These are phyloP conservation scores for Coffea canephora DNA, from an alignment of 257 asterid genomes.

Conservation along the genomic window DNA sequence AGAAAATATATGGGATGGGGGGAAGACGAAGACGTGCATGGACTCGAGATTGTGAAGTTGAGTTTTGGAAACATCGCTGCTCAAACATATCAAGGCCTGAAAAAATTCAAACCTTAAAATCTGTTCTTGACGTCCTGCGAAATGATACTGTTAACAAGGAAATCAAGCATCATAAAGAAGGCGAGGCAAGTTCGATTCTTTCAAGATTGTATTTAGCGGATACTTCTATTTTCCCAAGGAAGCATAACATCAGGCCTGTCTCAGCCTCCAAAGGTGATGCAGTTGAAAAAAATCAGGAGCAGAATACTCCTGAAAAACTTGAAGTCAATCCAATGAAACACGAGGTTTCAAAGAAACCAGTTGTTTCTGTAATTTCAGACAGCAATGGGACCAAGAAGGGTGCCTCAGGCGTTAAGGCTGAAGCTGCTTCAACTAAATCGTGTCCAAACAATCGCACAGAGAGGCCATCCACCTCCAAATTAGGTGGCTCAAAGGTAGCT, in stretches of 20 bases:
- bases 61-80: constrained; percentile 97
- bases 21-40: constrained; percentile 85
- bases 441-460: constrained; percentile 34
- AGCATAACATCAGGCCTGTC: constrained; percentile 68
- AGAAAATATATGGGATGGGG: constrained; percentile 82
- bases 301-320: constrained; percentile 32
- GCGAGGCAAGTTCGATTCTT: constrained; percentile 59
- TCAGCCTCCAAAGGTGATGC: constrained; percentile 32
- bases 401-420: constrained; percentile 38
- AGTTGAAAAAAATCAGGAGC: constrained; percentile 36
- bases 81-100: constrained; percentile 63
- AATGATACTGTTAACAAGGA: constrained; percentile 42
- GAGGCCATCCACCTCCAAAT: constrained; percentile 29
- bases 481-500: constrained; percentile 32
- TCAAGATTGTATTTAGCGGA: constrained; percentile 94
- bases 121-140: constrained; percentile 78
- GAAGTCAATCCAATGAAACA: constrained; percentile 32
- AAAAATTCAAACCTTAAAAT: constrained; percentile 78
- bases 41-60: constrained; percentile 96
- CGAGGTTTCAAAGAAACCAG: constrained; percentile 20
- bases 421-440: constrained; percentile 38
- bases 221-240: constrained; percentile 79
- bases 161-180: constrained; percentile 41
- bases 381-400: constrained; percentile 40
- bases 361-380: constrained; percentile 26